Evolutionary conservation across 2,329 filamentous ascomycete species (phyloP), one percentile per base, ranked within the genome.

Genomic region (Zymoseptoria brevis): DNA sequence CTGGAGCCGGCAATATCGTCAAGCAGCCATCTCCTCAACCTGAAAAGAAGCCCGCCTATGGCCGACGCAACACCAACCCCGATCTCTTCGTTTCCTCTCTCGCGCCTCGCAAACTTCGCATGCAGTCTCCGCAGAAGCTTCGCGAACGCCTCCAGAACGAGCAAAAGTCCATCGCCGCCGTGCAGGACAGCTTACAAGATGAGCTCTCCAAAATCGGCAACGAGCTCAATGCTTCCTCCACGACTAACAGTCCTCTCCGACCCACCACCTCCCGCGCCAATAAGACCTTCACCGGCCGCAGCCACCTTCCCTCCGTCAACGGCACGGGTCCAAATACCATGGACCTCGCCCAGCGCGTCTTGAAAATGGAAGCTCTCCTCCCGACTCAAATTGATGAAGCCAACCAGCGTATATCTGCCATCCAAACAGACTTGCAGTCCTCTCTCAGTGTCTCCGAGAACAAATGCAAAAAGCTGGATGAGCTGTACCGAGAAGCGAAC

Each of bases 141-240:
- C 88, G 92, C 19, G 92, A 96, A 75, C 87, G 93, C 35, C 80
- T 96, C 0, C 87, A 93, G 67, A 86, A 84, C 53, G 91, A 96
- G 72, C 90, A 91, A 73, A 85, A 83, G 57, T 83, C 86, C 0
- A 84, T 92, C 16, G 83, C 85, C 4, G 84, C 86, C 8, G 85
- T 87, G 0, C 89, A 92, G 62, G 80, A 81, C 2, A 82, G 82
- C 3, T 75, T 96, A 13, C 84, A 87, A 71, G 83, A 84, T 4
- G 92, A 96, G 71, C 78, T 96, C 8, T 84, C 83, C 55, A 87
- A 87, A 64, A 93, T 96, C 67, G 83, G 88, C 0, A 85, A 90
- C 59, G 91, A 96, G 72, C 84, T 96, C 76, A 85, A 85, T 50
- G 35, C 35, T n/a, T 45, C 35, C 4, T 62, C 64, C 8, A 66